These are phyloP conservation scores for Fusarium tanahbumbuense DNA, from an alignment of 2,329 filamentous ascomycete genomes.

Conservation along the genomic window DNA sequence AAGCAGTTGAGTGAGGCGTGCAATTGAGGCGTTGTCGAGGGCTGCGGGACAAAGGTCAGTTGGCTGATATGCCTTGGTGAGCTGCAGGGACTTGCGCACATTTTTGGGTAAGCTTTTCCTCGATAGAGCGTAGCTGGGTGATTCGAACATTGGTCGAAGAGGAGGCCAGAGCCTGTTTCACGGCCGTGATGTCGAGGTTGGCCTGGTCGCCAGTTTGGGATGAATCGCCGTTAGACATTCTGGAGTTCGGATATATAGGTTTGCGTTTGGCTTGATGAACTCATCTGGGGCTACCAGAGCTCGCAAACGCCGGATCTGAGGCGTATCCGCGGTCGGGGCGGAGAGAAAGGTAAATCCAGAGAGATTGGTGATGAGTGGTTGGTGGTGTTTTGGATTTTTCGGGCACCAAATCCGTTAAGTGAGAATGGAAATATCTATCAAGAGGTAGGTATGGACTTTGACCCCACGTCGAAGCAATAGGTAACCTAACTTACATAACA, in stretches of 20 bases:
- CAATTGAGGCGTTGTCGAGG: slow-evolving; percentile 61
- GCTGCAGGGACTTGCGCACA: slow-evolving; percentile 55
- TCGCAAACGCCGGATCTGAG: slow-evolving; percentile 31
- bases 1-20: slow-evolving; percentile 74
- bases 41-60: slow-evolving; percentile 51
- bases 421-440: slow-evolving; percentile 36
- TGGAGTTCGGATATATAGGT: slow-evolving; percentile 42
- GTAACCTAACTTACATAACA: slow-evolving; percentile 29
- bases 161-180: slow-evolving; percentile 65
- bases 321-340: slow-evolving; percentile 26
- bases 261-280: slow-evolving; percentile 41
- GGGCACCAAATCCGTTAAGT: slow-evolving; percentile 37
- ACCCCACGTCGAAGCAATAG: slow-evolving; percentile 38
- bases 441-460: slow-evolving; percentile 29
- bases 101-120: slow-evolving; percentile 67
- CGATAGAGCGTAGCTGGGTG: slow-evolving; percentile 64
- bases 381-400: slow-evolving; percentile 34
- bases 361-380: slow-evolving; percentile 21
- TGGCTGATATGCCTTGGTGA: slow-evolving; percentile 13
- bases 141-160: slow-evolving; percentile 71
- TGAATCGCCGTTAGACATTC: slow-evolving; percentile 52
- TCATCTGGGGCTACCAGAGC: slow-evolving; percentile 52
- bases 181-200: slow-evolving; percentile 62
- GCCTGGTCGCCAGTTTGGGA: slow-evolving; percentile 58
- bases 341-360: slow-evolving; percentile 5